Conservation (phyloP, 805 yeast species). For the Yarrowia sp. region DNA sequence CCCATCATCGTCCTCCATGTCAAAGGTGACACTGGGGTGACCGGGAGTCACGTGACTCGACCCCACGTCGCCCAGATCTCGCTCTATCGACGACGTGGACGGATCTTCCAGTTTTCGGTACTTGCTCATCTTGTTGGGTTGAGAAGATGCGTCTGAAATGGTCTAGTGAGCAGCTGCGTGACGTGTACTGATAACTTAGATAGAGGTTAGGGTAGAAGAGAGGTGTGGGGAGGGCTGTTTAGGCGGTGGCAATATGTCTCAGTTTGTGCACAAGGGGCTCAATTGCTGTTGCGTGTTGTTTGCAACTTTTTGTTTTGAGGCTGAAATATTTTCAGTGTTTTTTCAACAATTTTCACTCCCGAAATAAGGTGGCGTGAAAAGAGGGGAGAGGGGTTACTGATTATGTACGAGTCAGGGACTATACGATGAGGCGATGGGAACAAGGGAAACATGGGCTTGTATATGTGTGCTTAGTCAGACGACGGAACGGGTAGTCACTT, state of each 20-base stretch:
- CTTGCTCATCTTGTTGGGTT: conserved; percentile 23
- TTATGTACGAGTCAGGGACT: no score
- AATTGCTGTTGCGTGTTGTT: no score
- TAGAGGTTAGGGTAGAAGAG: conserved; percentile 33
- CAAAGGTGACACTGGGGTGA: conserved; percentile 21
- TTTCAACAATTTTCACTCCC: no score
- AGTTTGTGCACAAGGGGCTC: background rate
- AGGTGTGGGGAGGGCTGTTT: background rate
- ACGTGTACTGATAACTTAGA: conserved; percentile 34
- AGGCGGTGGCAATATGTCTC: background rate
- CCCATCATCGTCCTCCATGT: conserved; percentile 28
- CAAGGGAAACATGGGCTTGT: no score
- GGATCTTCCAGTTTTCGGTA: conserved; percentile 23
- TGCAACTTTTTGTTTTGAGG: background rate
- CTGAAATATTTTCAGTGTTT: no score
- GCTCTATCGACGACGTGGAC: conserved; percentile 9
- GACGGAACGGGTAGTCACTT: no score
- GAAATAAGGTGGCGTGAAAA: background rate
- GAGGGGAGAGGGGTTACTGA: background rate
- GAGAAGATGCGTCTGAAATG: background rate
- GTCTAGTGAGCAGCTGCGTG: conserved; percentile 18
- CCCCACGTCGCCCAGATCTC: conserved; percentile 10
- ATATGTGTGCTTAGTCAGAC: no score
- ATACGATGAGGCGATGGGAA: no score
- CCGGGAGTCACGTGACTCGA: conserved; percentile 1